Percentiles rank a stretch among this genome's conserved stretches.
These are phyloP conservation scores for Cercospora nicotianae DNA, from an alignment of 2,329 filamentous ascomycete species.

Conservation along the genomic window DNA sequence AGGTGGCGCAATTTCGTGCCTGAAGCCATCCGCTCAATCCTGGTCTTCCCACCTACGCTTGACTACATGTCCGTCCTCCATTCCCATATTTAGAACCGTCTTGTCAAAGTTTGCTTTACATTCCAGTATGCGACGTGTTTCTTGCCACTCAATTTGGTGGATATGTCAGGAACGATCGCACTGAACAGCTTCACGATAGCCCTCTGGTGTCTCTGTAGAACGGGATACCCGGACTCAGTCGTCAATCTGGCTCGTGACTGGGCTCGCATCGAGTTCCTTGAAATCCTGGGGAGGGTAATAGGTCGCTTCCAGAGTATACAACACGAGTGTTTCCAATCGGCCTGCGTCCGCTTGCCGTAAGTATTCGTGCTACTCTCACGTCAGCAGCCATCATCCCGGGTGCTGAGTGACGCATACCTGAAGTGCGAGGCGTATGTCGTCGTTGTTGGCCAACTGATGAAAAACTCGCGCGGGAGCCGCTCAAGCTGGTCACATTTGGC, in stretches of 20 bases:
- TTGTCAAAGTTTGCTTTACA: not conserved
- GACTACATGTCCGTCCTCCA: not conserved
- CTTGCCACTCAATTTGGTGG: not conserved
- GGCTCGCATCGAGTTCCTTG: not conserved
- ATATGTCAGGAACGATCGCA: not conserved
- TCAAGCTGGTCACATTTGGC: not conserved
- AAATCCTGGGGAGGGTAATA: not conserved
- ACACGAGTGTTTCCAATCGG: not conserved
- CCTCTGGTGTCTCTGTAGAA: not conserved
- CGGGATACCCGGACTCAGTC: not conserved
- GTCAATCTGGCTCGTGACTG: not conserved
- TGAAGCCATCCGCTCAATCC: not conserved
- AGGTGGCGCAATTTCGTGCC: not conserved
- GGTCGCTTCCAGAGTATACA: not conserved
- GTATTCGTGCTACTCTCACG: not conserved
- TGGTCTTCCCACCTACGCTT: not conserved
- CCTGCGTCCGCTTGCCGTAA: not conserved
- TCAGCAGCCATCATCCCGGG: not conserved
- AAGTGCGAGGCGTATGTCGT: not conserved
- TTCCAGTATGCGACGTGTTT: not conserved
- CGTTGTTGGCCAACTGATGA: not conserved
- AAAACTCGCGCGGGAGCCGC: not conserved
- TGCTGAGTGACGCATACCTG: not conserved
- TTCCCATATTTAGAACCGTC: not conserved
- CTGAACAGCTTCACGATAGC: not conserved